These are phyloP conservation scores for Nannochloropsis limnetica DNA, from an alignment of 352 stramenopile genomes.

Conservation along the genomic window DNA sequence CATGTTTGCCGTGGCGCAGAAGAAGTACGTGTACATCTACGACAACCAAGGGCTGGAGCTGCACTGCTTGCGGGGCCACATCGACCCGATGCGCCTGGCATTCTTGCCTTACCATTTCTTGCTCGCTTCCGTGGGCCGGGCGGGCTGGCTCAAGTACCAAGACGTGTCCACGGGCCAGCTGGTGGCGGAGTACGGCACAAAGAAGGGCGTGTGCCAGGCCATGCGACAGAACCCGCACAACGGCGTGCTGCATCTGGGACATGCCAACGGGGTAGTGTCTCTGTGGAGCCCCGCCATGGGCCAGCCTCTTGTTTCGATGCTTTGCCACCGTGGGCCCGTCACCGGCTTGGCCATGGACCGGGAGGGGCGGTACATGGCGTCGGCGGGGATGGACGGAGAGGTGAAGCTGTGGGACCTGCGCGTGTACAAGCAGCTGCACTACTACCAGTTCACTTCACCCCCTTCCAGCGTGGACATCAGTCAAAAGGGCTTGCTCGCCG, in stretches of 20 bases:
- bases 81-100: conserved; percentile 78
- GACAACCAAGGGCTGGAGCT: conserved; percentile 88
- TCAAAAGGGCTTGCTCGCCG: conserved; percentile 82
- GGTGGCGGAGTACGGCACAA: conserved; percentile 77
- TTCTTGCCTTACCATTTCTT: conserved; percentile 98
- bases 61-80: conserved; percentile 83
- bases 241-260: conserved; percentile 86
- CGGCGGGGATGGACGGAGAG: conserved; percentile 79
- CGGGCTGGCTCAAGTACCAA: conserved; percentile 79
- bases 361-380: conserved; percentile 88
- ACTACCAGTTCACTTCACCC: conserved; percentile 75
- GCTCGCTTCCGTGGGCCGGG: conserved; percentile 83
- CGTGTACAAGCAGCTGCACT: conserved; percentile 86
- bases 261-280: conserved; percentile 93
- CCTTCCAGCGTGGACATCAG: conserved; percentile 83
- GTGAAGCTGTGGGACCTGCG: conserved; percentile 95
- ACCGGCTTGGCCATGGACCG: conserved; percentile 80
- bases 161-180: conserved; percentile 87
- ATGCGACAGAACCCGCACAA: conserved; percentile 93
- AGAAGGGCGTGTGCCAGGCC: conserved; percentile 76
- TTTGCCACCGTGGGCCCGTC: conserved; percentile 88
- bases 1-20: conserved; percentile 89
- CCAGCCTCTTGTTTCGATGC: conserved; percentile 88
- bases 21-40: conserved; percentile 98
- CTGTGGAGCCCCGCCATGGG: conserved; percentile 87